Evolutionary conservation across 2,329 filamentous ascomycete genomes (phyloP), one percentile per base, ranked within the genome.

Genomic region (Pleomassaria siparia): DNA sequence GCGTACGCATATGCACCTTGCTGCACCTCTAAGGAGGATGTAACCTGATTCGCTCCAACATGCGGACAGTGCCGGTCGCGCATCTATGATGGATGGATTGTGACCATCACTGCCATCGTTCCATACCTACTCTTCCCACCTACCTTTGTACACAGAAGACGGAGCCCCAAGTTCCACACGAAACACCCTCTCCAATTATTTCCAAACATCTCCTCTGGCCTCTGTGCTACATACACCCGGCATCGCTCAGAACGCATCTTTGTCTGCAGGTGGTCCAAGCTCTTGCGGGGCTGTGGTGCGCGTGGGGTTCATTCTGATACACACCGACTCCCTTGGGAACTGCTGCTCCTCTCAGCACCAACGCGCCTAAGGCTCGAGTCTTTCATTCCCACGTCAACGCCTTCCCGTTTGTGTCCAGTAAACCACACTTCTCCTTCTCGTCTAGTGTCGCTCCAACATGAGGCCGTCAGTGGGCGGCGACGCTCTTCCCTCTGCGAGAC

Each of bases 351-450:
- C n/a, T n/a, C n/a, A n/a, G n/a, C n/a, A n/a, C n/a, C n/a, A n/a
- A n/a, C 9, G 29, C 29, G n/a, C 9, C 5, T 5, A 6, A 29
- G 13, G 28, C 37, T 40, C 37, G 37, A 40, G 20, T 24, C 37
- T 20, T n/a, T 16, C 22, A 10, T 16, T 11, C 37, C 6, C 37
- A 26, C 37, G 13, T n/a, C 16, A n/a, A 13, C 37, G 16, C 25
- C 53, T 72, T 79, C 41, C 80, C 81, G 66, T 63, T 73, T 40
- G 76, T 77, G 57, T 82, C 70, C 25, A 30, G 6, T 30, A 30
- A 21, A 35, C 33, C n/a, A 37, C 12, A 22, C 13, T 15, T 13
- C 10, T 10, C 48, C 32, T 29, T 13, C 41, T n/a, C n/a, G n/a
- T n/a, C n/a, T 7, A 35, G 30, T 13, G 40, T 22, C 6, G 7